Percentiles rank a stretch among this genome's conserved stretches.
Conservation (phyloP, 305 asterid species). For the Fraxinus angustifolia region DNA sequence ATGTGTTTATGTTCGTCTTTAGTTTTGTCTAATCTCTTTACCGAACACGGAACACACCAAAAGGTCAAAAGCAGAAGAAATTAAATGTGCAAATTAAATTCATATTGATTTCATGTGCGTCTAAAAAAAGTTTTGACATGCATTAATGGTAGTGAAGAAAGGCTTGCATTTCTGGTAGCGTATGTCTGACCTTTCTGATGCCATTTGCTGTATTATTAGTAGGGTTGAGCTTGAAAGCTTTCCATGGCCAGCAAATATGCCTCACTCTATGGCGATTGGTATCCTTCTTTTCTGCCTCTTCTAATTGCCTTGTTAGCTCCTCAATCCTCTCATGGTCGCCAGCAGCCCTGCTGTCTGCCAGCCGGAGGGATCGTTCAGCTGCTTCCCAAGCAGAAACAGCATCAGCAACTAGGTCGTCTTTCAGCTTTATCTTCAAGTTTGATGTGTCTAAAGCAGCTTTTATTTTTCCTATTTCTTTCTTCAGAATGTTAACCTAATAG, state of each 20-base stretch:
- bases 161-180: conserved; percentile 36
- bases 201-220: conserved; percentile 16
- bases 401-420: conserved; percentile 28
- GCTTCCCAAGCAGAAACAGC: conserved; percentile 29
- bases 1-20: not conserved
- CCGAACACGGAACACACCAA: not conserved
- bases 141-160: conserved; percentile 9
- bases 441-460: conserved; percentile 23
- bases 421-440: conserved; percentile 26
- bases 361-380: conserved; percentile 35
- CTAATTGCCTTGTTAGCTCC: conserved; percentile 28
- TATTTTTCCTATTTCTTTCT: conserved; percentile 24
- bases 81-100: not conserved
- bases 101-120: not conserved
- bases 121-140: not conserved
- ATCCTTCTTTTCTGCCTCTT: conserved; percentile 27
- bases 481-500: conserved; percentile 24
- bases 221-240: conserved; percentile 20
- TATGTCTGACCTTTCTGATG: conserved; percentile 13
- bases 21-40: not conserved
- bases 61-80: not conserved
- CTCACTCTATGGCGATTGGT: conserved; percentile 17
- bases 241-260: conserved; percentile 33
- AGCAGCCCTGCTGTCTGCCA: conserved; percentile 28
- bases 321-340: conserved; percentile 23